Conservation (phyloP, 2,329 filamentous ascomycete species). For the Neofusicoccum ribis region DNA sequence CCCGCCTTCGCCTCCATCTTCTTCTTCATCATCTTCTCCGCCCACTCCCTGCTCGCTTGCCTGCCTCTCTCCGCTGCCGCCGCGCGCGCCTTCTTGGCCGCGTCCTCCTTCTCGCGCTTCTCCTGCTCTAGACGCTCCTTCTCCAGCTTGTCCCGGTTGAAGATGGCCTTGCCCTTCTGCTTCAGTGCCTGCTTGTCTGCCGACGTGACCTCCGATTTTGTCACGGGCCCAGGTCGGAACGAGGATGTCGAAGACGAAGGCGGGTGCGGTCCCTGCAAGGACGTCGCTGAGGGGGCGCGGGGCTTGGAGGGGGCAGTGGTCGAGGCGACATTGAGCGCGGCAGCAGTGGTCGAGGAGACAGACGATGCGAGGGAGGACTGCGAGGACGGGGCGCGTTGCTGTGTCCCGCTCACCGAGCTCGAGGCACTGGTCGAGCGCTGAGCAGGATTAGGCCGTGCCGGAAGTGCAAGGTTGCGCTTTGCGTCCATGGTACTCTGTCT, state of each 20-base stretch:
- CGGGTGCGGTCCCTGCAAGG: slow-evolving; percentile 8
- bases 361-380: slow-evolving; percentile 5
- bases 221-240: slow-evolving; percentile 9
- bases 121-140: slow-evolving; percentile 43
- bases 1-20: slow-evolving; percentile 25
- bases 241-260: slow-evolving; percentile 9
- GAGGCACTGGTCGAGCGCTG: slow-evolving; percentile 1
- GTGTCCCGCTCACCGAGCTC: not conserved
- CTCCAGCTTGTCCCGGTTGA: slow-evolving; percentile 45
- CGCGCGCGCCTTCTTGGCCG: slow-evolving; percentile 47
- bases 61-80: slow-evolving; percentile 49
- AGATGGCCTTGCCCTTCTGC: slow-evolving; percentile 48
- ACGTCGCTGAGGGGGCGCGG: slow-evolving; percentile 10
- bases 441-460: not conserved
- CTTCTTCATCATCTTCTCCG: slow-evolving; percentile 48
- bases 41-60: slow-evolving; percentile 49
- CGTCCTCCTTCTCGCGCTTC: slow-evolving; percentile 49
- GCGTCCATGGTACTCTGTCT: slow-evolving; percentile 7
- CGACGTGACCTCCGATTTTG: slow-evolving; percentile 31
- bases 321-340: slow-evolving; percentile 17
- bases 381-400: not conserved
- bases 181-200: slow-evolving; percentile 34
- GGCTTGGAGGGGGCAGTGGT: not conserved
- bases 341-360: slow-evolving; percentile 2
- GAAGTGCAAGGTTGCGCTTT: slow-evolving; percentile 8